Conservation (phyloP, 805 yeast genomes). For the Candida montana region DNA sequence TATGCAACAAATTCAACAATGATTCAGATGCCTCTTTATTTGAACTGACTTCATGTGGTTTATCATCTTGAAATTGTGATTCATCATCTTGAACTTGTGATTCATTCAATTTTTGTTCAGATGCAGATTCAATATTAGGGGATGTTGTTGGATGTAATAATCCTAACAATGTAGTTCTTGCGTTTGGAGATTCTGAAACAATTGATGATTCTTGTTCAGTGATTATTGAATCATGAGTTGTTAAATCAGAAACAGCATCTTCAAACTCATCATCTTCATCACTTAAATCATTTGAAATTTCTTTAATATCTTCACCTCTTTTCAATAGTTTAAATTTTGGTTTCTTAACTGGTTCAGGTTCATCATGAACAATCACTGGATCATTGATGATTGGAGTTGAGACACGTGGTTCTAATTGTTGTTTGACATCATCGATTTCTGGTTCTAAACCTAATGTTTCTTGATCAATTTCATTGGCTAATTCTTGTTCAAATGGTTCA, state of each 20-base stretch:
- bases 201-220: too few species aligned
- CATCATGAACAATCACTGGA: not conserved
- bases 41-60: not conserved
- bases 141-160: constrained; percentile 6
- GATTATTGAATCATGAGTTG: not conserved
- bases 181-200: constrained; percentile 1
- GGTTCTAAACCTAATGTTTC: constrained; percentile 2
- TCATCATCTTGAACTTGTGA: not conserved
- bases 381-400: not conserved
- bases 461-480: not conserved
- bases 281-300: constrained; percentile 9
- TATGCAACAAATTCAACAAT: not conserved
- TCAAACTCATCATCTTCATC: constrained; percentile 12
- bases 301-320: constrained; percentile 31
- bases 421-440: not conserved
- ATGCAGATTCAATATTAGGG: constrained; percentile 8
- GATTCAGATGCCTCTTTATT: not conserved
- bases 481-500: not conserved
- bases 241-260: not conserved
- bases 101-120: not conserved
- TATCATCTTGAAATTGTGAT: not conserved
- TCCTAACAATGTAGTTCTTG: constrained; percentile 4
- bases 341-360: not conserved
- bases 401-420: not conserved
- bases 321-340: constrained; percentile 30